Base-by-base conservation (phyloP, 164 flowering plant genomes). In the Macadamia tetraphylla region DNA sequence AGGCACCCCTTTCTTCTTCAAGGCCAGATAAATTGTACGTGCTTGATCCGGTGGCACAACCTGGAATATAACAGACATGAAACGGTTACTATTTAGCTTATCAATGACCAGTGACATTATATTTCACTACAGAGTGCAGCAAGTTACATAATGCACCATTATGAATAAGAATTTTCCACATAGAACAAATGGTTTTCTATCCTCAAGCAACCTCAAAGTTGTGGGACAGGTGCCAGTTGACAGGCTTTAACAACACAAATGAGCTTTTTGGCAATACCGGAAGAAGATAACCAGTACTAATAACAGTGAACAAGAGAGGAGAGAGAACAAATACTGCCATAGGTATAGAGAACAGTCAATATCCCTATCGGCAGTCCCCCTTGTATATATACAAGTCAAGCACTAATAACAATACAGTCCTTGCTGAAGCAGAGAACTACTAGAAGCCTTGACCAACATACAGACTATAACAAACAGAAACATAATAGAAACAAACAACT, bases 11-110 rank as follows among this genome's bases (percentile, higher is more conserved):
- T 90, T 94, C 52, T 79, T 76, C 77, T 94, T 92, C 85, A 94
- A 72, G 31, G 99, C 99, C 58, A 59, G 64, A 70, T 94, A 86
- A 35, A 94, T 94, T 76, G 79, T 82, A 64, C 91, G 88, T 70
- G 99, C 85, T 79, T 92, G 99, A 72, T 74, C 83, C 0, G 99
- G 99, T 2, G 83, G 83, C 42, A 94, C 99, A 70, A 89, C 87
- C 99, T 94, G 80, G 51, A 69, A 66, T 8, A 44, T 23, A 17
- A 46, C 40, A 62, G 3, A 18, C 17, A 5, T 13, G 42, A 10
- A 43, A 43, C 53, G 1, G 18, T 53, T 53, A 8, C 9, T 46
- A 8, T 46, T 9, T 46, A 3, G 13, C 12, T 46, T 46, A 46
- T 46, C 57, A 14, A 53, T 53, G 17, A 35, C 17, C 57, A 53